phyloP scores from a whole-genome alignment of 441 rosid species.

The Biscutella laevigata region DNA sequence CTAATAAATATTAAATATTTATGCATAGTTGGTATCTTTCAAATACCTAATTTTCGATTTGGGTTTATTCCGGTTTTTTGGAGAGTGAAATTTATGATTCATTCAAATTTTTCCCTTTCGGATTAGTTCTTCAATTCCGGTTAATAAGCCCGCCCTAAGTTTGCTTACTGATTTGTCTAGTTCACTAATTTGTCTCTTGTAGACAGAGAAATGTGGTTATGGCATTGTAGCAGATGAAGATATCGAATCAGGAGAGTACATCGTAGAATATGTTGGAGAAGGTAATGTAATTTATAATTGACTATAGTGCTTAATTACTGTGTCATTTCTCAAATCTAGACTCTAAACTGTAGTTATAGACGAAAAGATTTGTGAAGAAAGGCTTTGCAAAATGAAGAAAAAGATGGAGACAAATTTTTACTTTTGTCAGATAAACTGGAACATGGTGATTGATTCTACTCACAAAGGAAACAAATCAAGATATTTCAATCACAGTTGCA shows the following conservation, averaged over 20 bases:
- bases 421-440: slow-evolving; percentile 89
- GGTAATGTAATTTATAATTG: slow-evolving; percentile 33
- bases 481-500: slow-evolving; percentile 94
- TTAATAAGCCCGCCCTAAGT: too few relatives aligned
- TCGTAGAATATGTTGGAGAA: slow-evolving; percentile 95
- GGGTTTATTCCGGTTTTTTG: too few relatives aligned
- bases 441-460: slow-evolving; percentile 97
- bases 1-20: too few relatives aligned
- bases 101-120: too few relatives aligned
- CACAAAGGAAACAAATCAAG: slow-evolving; percentile 96
- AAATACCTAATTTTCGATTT: too few relatives aligned
- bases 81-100: too few relatives aligned
- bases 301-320: neutral
- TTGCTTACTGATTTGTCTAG: neutral
- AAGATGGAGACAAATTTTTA: slow-evolving; percentile 96
- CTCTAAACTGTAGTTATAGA: slow-evolving; percentile 93
- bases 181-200: slow-evolving; percentile 40
- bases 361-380: slow-evolving; percentile 95
- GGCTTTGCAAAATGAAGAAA: slow-evolving; percentile 96
- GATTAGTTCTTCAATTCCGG: too few relatives aligned
- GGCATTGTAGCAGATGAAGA: slow-evolving; percentile 90
- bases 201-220: slow-evolving; percentile 94
- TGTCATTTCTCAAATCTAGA: neutral
- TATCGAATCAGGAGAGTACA: slow-evolving; percentile 73
- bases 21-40: too few relatives aligned